phyloP scores from a whole-genome alignment of 257 asterid genomes.

The Ballota nigra region DNA sequence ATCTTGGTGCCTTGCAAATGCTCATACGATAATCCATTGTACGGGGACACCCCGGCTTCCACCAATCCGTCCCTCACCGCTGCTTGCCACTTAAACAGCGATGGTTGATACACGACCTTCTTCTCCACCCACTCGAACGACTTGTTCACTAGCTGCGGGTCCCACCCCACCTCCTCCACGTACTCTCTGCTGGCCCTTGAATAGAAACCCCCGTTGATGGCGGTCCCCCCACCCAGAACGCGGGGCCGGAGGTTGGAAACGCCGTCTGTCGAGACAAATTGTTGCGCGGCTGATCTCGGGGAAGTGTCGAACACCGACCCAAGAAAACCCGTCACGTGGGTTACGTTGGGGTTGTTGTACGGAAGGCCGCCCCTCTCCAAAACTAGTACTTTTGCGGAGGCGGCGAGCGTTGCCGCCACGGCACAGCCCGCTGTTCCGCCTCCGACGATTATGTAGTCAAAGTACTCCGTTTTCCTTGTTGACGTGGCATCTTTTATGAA shows the following conservation, averaged over 20 bases:
- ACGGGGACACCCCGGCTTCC: constrained; percentile 55
- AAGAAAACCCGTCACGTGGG: too few relatives aligned
- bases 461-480: constrained; percentile 38
- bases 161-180: constrained; percentile 52
- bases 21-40: constrained; percentile 51
- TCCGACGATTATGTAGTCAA: constrained; percentile 73
- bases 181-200: constrained; percentile 7
- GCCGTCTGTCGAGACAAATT: too few relatives aligned
- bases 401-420: constrained; percentile 51
- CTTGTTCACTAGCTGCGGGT: constrained; percentile 39
- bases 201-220: too few relatives aligned
- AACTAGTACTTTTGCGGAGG: too few relatives aligned
- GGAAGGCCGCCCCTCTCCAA: too few relatives aligned
- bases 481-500: constrained; percentile 57
- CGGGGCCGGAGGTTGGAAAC: too few relatives aligned
- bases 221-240: too few relatives aligned
- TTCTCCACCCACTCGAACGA: constrained; percentile 81
- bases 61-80: constrained; percentile 68
- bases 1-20: constrained; percentile 46
- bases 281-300: too few relatives aligned
- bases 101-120: constrained; percentile 62
- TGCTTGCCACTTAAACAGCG: constrained; percentile 54
- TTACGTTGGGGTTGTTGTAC: too few relatives aligned
- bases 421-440: constrained; percentile 90
- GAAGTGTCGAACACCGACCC: too few relatives aligned